phyloP scores from a whole-genome alignment of 2,329 filamentous ascomycete species.

The Coniochaeta prunicola region DNA sequence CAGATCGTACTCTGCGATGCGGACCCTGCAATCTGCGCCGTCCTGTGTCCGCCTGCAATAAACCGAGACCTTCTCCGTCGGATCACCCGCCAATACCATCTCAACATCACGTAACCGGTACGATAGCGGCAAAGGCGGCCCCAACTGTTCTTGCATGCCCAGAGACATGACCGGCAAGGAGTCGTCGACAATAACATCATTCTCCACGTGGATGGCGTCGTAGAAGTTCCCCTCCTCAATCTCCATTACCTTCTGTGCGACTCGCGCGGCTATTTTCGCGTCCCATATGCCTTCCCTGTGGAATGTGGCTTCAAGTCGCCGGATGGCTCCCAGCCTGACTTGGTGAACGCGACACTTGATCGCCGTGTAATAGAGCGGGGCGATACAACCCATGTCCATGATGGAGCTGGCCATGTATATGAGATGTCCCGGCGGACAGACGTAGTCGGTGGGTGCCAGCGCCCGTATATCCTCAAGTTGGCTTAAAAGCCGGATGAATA shows the following conservation, averaged over 20 bases:
- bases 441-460: background rate
- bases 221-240: constrained; percentile 27
- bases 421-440: constrained; percentile 4
- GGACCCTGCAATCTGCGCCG: too few species aligned
- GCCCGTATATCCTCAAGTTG: background rate
- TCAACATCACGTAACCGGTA: too few species aligned
- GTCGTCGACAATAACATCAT: background rate
- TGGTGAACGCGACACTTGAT: constrained; percentile 30
- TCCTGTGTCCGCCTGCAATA: too few species aligned
- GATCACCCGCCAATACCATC: too few species aligned
- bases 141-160: too few species aligned
- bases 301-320: constrained; percentile 18
- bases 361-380: constrained; percentile 28
- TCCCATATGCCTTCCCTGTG: constrained; percentile 37
- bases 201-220: too few species aligned
- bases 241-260: constrained; percentile 28
- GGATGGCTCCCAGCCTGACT: constrained; percentile 25
- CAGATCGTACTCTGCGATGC: too few species aligned
- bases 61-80: too few species aligned
- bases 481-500: constrained; percentile 17
- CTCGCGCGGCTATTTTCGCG: constrained; percentile 17
- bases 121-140: too few species aligned
- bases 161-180: too few species aligned
- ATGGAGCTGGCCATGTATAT: constrained; percentile 22
- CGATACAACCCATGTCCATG: constrained; percentile 32